Conservation (phyloP, 2,329 filamentous ascomycete genomes). For the Tolypocladium tundrense region DNA sequence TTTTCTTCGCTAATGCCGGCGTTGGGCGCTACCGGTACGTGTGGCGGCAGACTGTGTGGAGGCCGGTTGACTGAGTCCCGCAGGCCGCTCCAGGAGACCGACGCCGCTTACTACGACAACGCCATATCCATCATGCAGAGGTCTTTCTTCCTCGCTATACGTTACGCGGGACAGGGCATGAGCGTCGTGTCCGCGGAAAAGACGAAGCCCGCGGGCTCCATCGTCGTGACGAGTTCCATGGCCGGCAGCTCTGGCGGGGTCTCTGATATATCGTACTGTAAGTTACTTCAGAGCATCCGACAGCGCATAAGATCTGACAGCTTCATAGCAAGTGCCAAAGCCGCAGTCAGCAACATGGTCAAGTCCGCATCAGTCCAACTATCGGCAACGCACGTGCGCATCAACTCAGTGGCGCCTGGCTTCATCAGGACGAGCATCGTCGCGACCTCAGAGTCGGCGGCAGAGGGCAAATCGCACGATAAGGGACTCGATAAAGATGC, state of each 20-base stretch:
- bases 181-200: constrained; percentile 3
- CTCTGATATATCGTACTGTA: constrained; percentile 5
- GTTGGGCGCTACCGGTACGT: constrained; percentile 7
- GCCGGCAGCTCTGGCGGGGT: constrained; percentile 4
- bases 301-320: too few relatives aligned
- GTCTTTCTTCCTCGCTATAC: constrained; percentile 7
- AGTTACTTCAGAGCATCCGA: background rate
- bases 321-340: background rate
- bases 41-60: too few relatives aligned
- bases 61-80: background rate
- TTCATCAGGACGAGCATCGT: constrained; percentile 6
- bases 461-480: too few relatives aligned
- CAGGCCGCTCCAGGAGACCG: constrained; percentile 2
- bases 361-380: constrained; percentile 6
- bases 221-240: constrained; percentile 7
- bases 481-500: background rate
- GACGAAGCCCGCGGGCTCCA: constrained; percentile 2
- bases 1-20: constrained; percentile 11
- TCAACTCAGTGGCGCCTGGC: constrained; percentile 6
- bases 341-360: background rate
- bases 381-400: constrained; percentile 3
- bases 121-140: constrained; percentile 7
- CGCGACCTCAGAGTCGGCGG: background rate
- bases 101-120: background rate
- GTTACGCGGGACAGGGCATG: constrained; percentile 9